Evolutionary conservation across 2,329 filamentous ascomycete species (phyloP), one percentile per base, ranked within the genome.

Genomic region (Arthroderma sp.): DNA sequence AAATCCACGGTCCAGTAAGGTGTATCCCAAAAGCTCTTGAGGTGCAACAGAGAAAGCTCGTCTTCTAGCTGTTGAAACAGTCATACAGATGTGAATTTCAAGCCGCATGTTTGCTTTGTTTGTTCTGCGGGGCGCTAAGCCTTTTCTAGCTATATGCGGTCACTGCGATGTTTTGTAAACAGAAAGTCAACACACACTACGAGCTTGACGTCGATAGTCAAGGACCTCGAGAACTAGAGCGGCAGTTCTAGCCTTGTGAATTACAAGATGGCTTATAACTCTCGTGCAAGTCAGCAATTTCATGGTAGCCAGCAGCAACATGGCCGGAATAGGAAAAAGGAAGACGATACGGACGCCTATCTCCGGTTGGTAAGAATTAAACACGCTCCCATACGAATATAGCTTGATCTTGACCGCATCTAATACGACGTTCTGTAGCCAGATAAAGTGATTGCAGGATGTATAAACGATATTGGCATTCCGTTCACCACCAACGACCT

Each of bases 391-490:
- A 22, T 11, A 29, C 11, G 7, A 34, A 28, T 15, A 2, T 10
- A 29, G 6, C 5, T 11, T 10, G 28, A 30, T 9, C 36, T 4
- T n/a, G 11, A 11, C 8, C 36, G 6, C 6, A 5, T 38, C 33
- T 49, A 38, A 46, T 40, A 38, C 27, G 46, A 41, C 33, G 33
- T 29, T 42, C 36, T 29, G 29, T 44, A 81, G 77, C 71, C 75
- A 40, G 77, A 80, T 52, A 67, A 71, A 50, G 91, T 98, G 64
- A 95, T 98, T 50, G 89, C 89, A 54, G 87, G 85, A 61, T 98
- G 91, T 65, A 95, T 98, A 68, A 91, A 83, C 58, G 91, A 96
- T 63, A 94, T 96, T 57, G 89, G 89, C 48, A 88, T 96, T 56
- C 80, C 78, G 29, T 95, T 96, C 64, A 83, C 78, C 32, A 72